Conservation (phyloP, 805 yeast species). For the Nakazawaea ernobii region DNA sequence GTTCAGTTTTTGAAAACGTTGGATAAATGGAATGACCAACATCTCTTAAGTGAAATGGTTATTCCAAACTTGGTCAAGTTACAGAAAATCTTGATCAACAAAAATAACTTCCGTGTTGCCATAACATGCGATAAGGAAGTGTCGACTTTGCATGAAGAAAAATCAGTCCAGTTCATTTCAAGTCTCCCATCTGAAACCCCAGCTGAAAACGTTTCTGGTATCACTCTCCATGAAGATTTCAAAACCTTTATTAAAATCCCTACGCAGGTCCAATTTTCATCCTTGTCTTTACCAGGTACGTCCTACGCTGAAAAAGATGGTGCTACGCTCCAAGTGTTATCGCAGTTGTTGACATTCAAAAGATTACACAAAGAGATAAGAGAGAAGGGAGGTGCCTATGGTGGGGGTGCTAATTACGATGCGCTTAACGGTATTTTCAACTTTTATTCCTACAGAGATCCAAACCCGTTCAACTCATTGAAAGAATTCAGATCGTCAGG, state of each 20-base stretch:
- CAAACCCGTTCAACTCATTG: slow-evolving; percentile 71
- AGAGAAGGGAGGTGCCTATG: slow-evolving; percentile 97
- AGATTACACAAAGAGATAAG: slow-evolving; percentile 84
- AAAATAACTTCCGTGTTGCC: slow-evolving; percentile 42
- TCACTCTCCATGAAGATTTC: slow-evolving; percentile 1
- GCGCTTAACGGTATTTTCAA: slow-evolving; percentile 76
- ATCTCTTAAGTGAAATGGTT: slow-evolving; percentile 44
- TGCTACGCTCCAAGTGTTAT: slow-evolving; percentile 76
- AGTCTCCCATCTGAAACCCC: slow-evolving; percentile 1
- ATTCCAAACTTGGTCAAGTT: slow-evolving; percentile 60
- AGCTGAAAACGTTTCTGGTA: slow-evolving; percentile 11
- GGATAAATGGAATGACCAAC: slow-evolving; percentile 46
- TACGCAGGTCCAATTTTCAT: slow-evolving; percentile 82
- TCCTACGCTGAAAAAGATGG: slow-evolving; percentile 68
- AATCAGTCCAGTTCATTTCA: slow-evolving; percentile 26
- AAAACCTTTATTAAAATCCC: slow-evolving; percentile 65
- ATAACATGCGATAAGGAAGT: slow-evolving; percentile 52
- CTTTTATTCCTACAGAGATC: slow-evolving; percentile 91
- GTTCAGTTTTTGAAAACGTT: slow-evolving; percentile 62
- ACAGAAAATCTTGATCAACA: slow-evolving; percentile 35
- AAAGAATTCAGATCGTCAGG: slow-evolving; percentile 51
- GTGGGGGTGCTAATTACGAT: slow-evolving; percentile 87
- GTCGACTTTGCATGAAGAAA: slow-evolving; percentile 29
- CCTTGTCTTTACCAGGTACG: slow-evolving; percentile 62
- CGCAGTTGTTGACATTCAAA: slow-evolving; percentile 77